Evolutionary conservation across 257 asterid genomes (phyloP), one percentile per base, ranked within the genome.

Genomic region (Coffea canephora): DNA sequence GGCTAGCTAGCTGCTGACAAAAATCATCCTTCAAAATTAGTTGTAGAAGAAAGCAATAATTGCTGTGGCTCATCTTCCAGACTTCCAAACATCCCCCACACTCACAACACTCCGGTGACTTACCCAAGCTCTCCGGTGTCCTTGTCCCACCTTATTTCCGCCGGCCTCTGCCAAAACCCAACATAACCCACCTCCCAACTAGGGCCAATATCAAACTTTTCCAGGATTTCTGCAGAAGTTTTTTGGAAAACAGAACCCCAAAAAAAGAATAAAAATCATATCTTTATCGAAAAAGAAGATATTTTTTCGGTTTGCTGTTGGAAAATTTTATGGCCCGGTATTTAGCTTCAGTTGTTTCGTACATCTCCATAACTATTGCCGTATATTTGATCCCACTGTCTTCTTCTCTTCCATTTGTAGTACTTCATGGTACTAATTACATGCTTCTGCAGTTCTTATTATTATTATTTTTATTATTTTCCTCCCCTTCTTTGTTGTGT

Each of bases 381-480:
- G 77, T 87, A n/a, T 81, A 82, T 77, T 31, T 73, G 83, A 72
- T 85, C 73, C 90, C 84, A 49, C 64, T 77, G 54, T 87, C 94
- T 2, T 77, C 86, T 13, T 89, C 97, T 23, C 7, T 88, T 39
- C 97, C 98, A 54, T 94, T 94, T 88, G 90, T 94, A 45, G 96
- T 94, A 45, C 93, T 94, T 74, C 98, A 93, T 89, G 98, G 98
- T 94, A 90, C 49, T 75, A 5, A 19, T 7, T 36, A 23, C 76
- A n/a, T 52, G 19, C 16, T 71, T 45, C 74, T 31, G 46, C 67
- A 61, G 8, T 61, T 41, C 3, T 52, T 31, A 31, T 31, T 31
- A 31, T 31, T 31, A 31, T 46, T 68, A 11, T 27, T 25, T 34
- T 4, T 39, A 4, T 39, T 39, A 4, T 39, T 39, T 57, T 9